Percentiles rank a stretch among this genome's conserved stretches.
phyloP scores from a whole-genome alignment of 768 basidiomycete species.

The Russula foetens region DNA sequence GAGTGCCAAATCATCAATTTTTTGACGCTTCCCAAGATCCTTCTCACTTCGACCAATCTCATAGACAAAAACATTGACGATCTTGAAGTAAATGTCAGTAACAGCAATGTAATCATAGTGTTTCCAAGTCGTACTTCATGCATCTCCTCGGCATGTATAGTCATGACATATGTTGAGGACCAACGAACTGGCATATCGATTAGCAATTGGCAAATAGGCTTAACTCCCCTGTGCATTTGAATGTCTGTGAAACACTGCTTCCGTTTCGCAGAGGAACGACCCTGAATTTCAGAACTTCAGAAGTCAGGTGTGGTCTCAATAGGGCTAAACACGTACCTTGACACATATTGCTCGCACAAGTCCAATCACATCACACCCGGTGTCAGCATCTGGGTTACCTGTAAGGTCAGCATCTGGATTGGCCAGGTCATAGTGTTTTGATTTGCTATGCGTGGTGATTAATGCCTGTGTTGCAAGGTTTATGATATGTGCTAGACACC shows the following conservation, averaged over 20 bases:
- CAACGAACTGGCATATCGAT: not conserved
- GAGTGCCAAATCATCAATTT: no score
- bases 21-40: no score
- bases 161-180: not conserved
- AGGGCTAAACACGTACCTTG: slow-evolving; percentile 17
- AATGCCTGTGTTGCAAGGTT: slow-evolving; percentile 29
- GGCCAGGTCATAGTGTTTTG: slow-evolving; percentile 23
- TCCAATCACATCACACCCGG: slow-evolving; percentile 23
- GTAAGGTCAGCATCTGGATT: not conserved
- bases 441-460: slow-evolving; percentile 22
- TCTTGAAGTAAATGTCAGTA: no score
- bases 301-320: not conserved
- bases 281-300: not conserved
- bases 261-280: not conserved
- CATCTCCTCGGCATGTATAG: no score
- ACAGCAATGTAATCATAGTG: no score
- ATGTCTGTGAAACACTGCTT: not conserved
- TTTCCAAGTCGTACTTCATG: no score
- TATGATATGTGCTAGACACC: slow-evolving; percentile 30
- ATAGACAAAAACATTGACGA: no score
- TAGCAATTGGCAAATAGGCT: not conserved
- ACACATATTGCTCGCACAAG: slow-evolving; percentile 24
- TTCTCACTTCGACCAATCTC: no score
- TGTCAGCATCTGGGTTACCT: not conserved
- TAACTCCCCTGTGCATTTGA: not conserved